Evolutionary conservation across 2,329 filamentous ascomycete genomes (phyloP).

Genomic region (Colletotrichum camelliae): DNA sequence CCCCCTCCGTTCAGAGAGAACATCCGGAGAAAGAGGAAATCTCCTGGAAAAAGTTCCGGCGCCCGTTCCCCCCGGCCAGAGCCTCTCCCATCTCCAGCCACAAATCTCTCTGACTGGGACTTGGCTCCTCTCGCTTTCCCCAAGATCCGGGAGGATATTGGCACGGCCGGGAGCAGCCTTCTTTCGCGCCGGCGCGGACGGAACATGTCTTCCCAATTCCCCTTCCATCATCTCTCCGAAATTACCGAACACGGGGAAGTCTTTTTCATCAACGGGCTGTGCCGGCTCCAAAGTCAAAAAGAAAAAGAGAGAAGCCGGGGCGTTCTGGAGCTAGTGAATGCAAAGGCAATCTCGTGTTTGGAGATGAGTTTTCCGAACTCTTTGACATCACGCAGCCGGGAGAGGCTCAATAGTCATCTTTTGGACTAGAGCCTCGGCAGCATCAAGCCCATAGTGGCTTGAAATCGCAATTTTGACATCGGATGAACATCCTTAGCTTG

Average conservation of each 20-base stretch:
- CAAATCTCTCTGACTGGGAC: neutral
- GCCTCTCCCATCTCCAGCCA: neutral
- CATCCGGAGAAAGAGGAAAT: neutral
- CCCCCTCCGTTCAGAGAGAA: neutral
- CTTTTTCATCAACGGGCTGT: neutral
- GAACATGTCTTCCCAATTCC: neutral
- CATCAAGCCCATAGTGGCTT: neutral
- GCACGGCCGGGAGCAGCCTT: conserved; percentile 3
- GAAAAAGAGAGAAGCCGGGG: neutral
- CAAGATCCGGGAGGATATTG: neutral
- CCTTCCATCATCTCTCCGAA: neutral
- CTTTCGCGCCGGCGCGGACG: neutral
- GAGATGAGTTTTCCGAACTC: neutral
- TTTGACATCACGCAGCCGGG: neutral
- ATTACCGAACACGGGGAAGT: neutral
- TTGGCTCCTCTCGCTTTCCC: neutral
- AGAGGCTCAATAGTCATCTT: conserved; percentile 3
- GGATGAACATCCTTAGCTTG: neutral
- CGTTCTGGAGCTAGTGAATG: neutral
- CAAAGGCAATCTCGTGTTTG: neutral
- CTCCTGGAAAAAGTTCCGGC: neutral
- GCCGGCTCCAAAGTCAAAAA: neutral
- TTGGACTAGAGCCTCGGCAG: neutral
- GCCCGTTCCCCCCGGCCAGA: neutral
- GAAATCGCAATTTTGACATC: conserved; percentile 8